Percentiles rank a stretch among this genome's conserved stretches.
These are phyloP conservation scores for Podospora didyma DNA, from an alignment of 495 filamentous ascomycete species.

Conservation along the genomic window DNA sequence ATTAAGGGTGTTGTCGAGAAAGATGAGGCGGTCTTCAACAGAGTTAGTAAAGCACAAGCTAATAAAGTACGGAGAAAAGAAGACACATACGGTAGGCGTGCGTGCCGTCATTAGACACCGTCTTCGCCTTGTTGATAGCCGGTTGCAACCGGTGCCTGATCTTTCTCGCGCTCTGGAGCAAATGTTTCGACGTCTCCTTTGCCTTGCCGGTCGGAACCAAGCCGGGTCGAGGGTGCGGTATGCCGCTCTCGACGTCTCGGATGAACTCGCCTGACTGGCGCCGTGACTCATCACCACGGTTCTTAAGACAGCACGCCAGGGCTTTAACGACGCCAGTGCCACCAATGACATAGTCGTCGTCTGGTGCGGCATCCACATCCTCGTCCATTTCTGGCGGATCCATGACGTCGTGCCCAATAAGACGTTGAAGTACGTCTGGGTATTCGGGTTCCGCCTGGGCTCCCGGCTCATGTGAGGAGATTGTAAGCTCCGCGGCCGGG, in stretches of 20 bases:
- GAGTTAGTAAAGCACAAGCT: conserved; percentile 23
- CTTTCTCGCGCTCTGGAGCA: conserved; percentile 80
- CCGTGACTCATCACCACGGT: conserved; percentile 57
- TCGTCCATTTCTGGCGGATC: conserved; percentile 50
- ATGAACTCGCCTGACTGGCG: conserved; percentile 42
- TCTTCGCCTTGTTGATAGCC: conserved; percentile 70
- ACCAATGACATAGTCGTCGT: conserved; percentile 93
- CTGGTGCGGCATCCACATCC: conserved; percentile 69
- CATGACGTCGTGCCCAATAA: conserved; percentile 62
- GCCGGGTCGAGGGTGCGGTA: not conserved
- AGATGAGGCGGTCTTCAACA: conserved; percentile 67
- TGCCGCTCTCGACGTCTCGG: conserved; percentile 33
- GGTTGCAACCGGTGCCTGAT: conserved; percentile 81
- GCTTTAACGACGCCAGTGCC: conserved; percentile 95
- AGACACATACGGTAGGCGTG: conserved; percentile 70
- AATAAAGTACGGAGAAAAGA: not conserved
- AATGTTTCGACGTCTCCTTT: conserved; percentile 86
- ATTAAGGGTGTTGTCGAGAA: conserved; percentile 84
- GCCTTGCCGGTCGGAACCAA: conserved; percentile 54
- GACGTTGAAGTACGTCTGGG: conserved; percentile 52
- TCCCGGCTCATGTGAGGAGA: conserved; percentile 19
- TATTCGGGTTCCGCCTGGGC: conserved; percentile 34
- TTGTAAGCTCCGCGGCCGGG: conserved; percentile 5
- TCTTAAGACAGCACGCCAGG: conserved; percentile 81
- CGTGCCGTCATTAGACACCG: conserved; percentile 47